These are phyloP conservation scores for Serendipita sp. DNA, from an alignment of 768 basidiomycete genomes.

Conservation along the genomic window DNA sequence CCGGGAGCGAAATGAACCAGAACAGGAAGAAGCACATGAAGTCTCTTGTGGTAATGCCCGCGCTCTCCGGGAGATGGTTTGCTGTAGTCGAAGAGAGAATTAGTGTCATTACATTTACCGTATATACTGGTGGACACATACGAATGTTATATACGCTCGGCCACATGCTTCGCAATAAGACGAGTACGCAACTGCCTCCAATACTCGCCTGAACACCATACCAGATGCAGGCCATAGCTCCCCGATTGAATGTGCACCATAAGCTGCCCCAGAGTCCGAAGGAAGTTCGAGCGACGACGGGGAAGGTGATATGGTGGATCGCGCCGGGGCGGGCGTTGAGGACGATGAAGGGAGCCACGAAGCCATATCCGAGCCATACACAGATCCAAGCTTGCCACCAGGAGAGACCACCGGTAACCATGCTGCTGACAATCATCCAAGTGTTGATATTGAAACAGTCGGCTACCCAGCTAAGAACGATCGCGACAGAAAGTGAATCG, in stretches of 20 bases:
- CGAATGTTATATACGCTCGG: constrained; percentile 52
- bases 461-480: constrained; percentile 51
- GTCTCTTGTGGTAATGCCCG: constrained; percentile 59
- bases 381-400: constrained; percentile 84
- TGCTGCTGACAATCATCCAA: constrained; percentile 64
- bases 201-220: constrained; percentile 70
- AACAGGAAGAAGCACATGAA: constrained; percentile 77
- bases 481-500: not conserved
- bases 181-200: constrained; percentile 60
- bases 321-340: constrained; percentile 67
- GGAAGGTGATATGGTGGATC: constrained; percentile 59
- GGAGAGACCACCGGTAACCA: constrained; percentile 53
- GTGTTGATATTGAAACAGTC: constrained; percentile 69
- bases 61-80: constrained; percentile 55
- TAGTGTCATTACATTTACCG: not conserved
- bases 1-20: constrained; percentile 64
- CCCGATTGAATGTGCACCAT: constrained; percentile 67
- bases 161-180: constrained; percentile 64
- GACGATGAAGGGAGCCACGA: constrained; percentile 55
- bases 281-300: constrained; percentile 56
- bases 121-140: constrained; percentile 19
- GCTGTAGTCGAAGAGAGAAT: constrained; percentile 23
- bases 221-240: constrained; percentile 60
- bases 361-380: constrained; percentile 38
- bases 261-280: constrained; percentile 65